Evolutionary conservation across 495 filamentous ascomycete genomes (phyloP).

Genomic region (Collariella sp.): DNA sequence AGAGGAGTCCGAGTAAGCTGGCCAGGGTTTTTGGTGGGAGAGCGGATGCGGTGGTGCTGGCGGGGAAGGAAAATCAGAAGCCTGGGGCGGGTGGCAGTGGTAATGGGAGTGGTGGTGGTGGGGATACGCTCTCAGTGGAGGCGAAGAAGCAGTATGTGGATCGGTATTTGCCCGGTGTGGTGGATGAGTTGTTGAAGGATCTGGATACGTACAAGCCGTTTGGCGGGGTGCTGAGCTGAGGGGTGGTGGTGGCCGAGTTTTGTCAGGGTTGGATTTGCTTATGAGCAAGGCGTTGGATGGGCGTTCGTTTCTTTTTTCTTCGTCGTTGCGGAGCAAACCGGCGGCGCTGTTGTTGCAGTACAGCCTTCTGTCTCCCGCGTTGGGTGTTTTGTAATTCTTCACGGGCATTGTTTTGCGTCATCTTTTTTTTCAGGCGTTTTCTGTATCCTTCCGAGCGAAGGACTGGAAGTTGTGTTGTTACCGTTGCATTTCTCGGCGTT

Average conservation of each 20-base stretch:
- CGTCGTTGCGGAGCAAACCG: too few species aligned
- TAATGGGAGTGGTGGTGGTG: constrained; percentile 29
- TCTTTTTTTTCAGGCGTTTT: background rate
- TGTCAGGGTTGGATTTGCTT: too few species aligned
- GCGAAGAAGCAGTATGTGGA: constrained; percentile 83
- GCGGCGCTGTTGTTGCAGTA: background rate
- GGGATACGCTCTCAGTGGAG: constrained; percentile 59
- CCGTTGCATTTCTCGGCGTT: constrained; percentile 4
- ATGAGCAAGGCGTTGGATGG: background rate
- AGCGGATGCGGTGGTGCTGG: constrained; percentile 21
- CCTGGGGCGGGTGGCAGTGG: constrained; percentile 30
- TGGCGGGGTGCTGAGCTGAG: constrained; percentile 41
- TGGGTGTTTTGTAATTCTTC: background rate
- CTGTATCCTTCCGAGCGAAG: background rate
- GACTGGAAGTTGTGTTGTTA: background rate
- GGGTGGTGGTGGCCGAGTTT: background rate
- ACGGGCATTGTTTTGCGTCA: constrained; percentile 19
- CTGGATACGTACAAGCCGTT: constrained; percentile 72
- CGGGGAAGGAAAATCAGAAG: constrained; percentile 30
- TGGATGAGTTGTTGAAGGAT: constrained; percentile 87
- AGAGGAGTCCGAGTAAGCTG: constrained; percentile 66
- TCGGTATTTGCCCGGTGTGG: constrained; percentile 67
- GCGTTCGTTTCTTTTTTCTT: background rate
- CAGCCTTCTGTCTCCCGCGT: constrained; percentile 18
- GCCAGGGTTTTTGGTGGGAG: constrained; percentile 38